Evolutionary conservation across 1,284 basidiomycete genomes (phyloP), one percentile per base, ranked within the genome.

Genomic region (Fomitopsis betulina): DNA sequence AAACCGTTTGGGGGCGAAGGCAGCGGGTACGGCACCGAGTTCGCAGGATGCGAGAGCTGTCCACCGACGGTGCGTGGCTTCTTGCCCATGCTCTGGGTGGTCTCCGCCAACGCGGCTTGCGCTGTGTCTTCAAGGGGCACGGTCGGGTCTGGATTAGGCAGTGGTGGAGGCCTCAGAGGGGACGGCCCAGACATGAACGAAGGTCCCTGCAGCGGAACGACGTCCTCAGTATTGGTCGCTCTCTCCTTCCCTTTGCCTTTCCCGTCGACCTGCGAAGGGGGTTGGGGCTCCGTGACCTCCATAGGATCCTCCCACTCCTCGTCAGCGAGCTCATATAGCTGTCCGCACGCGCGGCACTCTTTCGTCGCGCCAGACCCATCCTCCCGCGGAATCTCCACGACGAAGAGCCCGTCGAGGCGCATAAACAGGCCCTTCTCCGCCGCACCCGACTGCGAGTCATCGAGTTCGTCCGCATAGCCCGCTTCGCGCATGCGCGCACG

Each of bases 281-380:
- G 49, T 3, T 30, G 27, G 27, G 30, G 30, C n/a, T 33, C 13
- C 9, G 21, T 35, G 32, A 19, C 12, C 49, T 47, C 45, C n/a
- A 35, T 51, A 12, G 49, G 33, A 27, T 81, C 86, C 47, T 80
- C 82, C 84, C 84, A 91, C 58, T 86, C 87, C 37, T 79, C 74
- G 60, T 90, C 88, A 1, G 81, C 88, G 37, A 91, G 75, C 70
- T 92, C 89, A 62, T 85, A 91, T 54, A 91, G 69, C 78, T 82
- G 81, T 23, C 89, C 89, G 57, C 79, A 78, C 21, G 80, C 83
- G 60, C 86, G 75, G 53, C 83, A 83, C 69, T 89, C 84, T 64
- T 83, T 85, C 59, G 72, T 77, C 37, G 67, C 65, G 13, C 68
- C 69, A 1, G 65, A 62, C 17, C 79, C 79, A 23, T 79, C 75